A percentile compares a stretch with the other conserved stretches of the same genome.
Evolutionary conservation across 23 red algal species (phyloP).

Genomic region (Agarophyton chilense): DNA sequence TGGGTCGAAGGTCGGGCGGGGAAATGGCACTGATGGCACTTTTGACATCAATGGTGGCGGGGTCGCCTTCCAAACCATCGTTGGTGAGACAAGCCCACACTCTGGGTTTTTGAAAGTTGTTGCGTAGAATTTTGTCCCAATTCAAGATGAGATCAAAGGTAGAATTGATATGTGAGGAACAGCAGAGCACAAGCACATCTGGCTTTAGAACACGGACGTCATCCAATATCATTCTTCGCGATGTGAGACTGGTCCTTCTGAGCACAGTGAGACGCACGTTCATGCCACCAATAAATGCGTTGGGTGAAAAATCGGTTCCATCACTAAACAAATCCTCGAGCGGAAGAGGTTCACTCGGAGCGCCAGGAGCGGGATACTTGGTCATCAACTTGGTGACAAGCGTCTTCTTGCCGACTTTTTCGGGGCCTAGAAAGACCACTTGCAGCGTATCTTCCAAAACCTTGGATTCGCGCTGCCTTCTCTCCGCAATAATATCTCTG

Average conservation of each 20-base stretch:
- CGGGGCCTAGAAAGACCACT: conserved; percentile 78
- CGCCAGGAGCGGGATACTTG: conserved; percentile 43
- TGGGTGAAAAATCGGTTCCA: conserved; percentile 75
- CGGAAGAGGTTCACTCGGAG: background rate
- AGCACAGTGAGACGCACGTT: conserved; percentile 70
- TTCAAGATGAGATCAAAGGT: conserved; percentile 60
- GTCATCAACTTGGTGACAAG: conserved; percentile 61
- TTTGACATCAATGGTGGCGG: conserved; percentile 44
- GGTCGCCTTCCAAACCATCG: conserved; percentile 31
- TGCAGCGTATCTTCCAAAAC: conserved; percentile 74
- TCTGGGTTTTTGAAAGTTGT: conserved; percentile 64
- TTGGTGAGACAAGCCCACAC: conserved; percentile 71
- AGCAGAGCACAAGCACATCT: conserved; percentile 74
- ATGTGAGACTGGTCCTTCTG: conserved; percentile 62
- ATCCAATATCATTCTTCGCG: conserved; percentile 73
- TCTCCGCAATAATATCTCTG: conserved; percentile 66
- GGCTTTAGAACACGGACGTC: conserved; percentile 81
- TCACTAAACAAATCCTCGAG: conserved; percentile 61
- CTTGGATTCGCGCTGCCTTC: conserved; percentile 63
- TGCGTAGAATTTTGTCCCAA: conserved; percentile 74
- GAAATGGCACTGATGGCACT: conserved; percentile 56
- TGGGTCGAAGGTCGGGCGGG: conserved; percentile 62
- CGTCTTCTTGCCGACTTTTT: conserved; percentile 76
- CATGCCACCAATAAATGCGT: conserved; percentile 55
- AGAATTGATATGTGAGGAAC: conserved; percentile 53